A percentile compares a stretch with the other conserved stretches of the same genome.
phyloP scores from a whole-genome alignment of 2,329 filamentous ascomycete species.

The Torrubiella hemipterigena region DNA sequence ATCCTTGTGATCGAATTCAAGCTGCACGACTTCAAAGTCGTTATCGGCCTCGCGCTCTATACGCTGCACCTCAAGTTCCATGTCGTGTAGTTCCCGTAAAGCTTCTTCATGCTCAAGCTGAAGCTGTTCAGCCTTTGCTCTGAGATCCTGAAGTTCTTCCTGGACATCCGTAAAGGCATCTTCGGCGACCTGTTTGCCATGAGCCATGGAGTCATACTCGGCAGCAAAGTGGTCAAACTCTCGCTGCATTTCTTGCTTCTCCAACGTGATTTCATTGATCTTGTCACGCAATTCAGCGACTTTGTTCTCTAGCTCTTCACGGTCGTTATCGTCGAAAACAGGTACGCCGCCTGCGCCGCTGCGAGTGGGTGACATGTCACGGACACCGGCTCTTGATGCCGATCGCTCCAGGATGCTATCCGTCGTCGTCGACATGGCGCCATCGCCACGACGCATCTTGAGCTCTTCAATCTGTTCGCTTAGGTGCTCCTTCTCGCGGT shows the following conservation, averaged over 20 bases:
- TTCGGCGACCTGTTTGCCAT: conserved; percentile 48
- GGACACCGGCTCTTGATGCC: conserved; percentile 63
- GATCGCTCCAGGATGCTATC: conserved; percentile 94
- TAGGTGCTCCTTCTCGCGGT: conserved; percentile 85
- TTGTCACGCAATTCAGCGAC: conserved; percentile 77
- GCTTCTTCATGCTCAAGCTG: conserved; percentile 82
- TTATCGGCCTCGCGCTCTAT: conserved; percentile 52
- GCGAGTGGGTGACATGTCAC: conserved; percentile 62
- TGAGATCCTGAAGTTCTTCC: conserved; percentile 66
- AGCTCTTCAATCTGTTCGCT: conserved; percentile 97
- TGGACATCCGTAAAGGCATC: conserved; percentile 52
- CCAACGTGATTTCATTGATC: conserved; percentile 72
- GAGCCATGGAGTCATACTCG: conserved; percentile 65
- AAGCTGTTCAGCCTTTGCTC: conserved; percentile 67
- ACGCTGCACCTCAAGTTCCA: conserved; percentile 49
- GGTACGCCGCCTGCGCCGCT: conserved; percentile 55
- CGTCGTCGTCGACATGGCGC: conserved; percentile 54
- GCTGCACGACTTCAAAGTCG: conserved; percentile 55
- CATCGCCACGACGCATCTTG: conserved; percentile 73
- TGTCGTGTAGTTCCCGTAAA: conserved; percentile 48
- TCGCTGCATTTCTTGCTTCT: conserved; percentile 78
- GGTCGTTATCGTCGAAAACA: conserved; percentile 64
- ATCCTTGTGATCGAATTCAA: conserved; percentile 60
- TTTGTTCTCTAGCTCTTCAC: conserved; percentile 76
- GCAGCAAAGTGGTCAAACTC: conserved; percentile 70